Conservation (phyloP, 768 basidiomycete species). For the Tubosaeta sp. region DNA sequence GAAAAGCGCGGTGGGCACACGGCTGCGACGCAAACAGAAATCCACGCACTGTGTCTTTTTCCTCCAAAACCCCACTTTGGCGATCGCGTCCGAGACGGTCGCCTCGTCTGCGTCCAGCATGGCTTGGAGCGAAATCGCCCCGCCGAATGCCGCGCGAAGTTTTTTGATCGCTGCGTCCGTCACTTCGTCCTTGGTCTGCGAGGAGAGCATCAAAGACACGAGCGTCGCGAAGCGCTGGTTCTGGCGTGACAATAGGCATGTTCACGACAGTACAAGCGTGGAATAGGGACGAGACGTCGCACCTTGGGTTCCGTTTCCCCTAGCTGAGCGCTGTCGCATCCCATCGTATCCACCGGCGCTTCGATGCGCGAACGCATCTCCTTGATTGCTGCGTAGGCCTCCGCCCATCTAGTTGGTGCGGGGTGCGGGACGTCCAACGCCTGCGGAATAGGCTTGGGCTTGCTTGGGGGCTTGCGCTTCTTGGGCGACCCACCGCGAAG, state of each 20-base stretch:
- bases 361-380: constrained; percentile 66
- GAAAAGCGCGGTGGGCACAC: neutral
- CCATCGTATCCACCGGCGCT: constrained; percentile 94
- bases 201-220: constrained; percentile 91
- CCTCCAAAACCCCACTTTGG: constrained; percentile 91
- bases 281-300: no score
- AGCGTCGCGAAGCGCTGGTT: constrained; percentile 80
- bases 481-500: neutral
- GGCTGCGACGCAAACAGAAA: neutral
- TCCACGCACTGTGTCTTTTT: constrained; percentile 70
- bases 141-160: constrained; percentile 70
- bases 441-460: constrained; percentile 53
- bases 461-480: constrained; percentile 45
- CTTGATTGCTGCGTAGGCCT: constrained; percentile 68
- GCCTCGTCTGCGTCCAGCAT: constrained; percentile 59
- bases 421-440: constrained; percentile 60
- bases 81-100: constrained; percentile 70
- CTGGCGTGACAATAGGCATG: constrained; percentile 36
- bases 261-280: no score
- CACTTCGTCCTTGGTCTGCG: constrained; percentile 92
- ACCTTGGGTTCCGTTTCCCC: constrained; percentile 68
- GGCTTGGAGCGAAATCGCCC: constrained; percentile 70
- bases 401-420: constrained; percentile 60
- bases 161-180: constrained; percentile 75
- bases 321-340: constrained; percentile 67